Evolutionary conservation across 2,329 filamentous ascomycete species (phyloP).

Genomic region (Trichoderma endophyticum): DNA sequence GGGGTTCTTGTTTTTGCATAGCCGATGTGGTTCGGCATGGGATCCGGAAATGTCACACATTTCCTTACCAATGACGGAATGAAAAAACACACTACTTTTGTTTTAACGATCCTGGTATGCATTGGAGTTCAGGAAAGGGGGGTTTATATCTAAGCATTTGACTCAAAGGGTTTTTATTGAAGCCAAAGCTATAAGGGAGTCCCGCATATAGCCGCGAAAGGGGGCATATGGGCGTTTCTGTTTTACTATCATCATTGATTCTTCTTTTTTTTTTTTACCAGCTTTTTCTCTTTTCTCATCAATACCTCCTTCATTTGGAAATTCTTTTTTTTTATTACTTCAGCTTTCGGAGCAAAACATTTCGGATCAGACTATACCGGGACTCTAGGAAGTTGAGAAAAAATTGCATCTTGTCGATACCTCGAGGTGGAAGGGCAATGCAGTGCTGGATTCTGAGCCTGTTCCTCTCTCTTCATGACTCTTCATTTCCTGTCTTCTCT

Average conservation of each 20-base stretch:
- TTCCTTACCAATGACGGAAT: conserved; percentile 17
- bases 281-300: neutral
- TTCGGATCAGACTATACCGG: neutral
- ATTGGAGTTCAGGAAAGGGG: conserved; percentile 18
- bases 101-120: conserved; percentile 20
- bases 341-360: neutral
- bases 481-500: neutral
- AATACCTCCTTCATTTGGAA: conserved; percentile 8
- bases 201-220: conserved; percentile 15
- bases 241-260: neutral
- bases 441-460: conserved; percentile 15
- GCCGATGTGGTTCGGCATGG: neutral
- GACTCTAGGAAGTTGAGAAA: neutral
- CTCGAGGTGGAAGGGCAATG: neutral
- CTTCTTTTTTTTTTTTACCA: neutral
- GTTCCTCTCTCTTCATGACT: conserved; percentile 8
- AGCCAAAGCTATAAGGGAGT: conserved; percentile 6
- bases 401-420: neutral
- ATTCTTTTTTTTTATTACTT: neutral
- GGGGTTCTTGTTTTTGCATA: conserved; percentile 4
- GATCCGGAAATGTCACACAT: conserved; percentile 10
- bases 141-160: conserved; percentile 13
- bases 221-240: conserved; percentile 16
- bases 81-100: conserved; percentile 10
- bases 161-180: conserved; percentile 11